These are phyloP conservation scores for Solanum piurae DNA, from an alignment of 257 asterid species.

Conservation along the genomic window DNA sequence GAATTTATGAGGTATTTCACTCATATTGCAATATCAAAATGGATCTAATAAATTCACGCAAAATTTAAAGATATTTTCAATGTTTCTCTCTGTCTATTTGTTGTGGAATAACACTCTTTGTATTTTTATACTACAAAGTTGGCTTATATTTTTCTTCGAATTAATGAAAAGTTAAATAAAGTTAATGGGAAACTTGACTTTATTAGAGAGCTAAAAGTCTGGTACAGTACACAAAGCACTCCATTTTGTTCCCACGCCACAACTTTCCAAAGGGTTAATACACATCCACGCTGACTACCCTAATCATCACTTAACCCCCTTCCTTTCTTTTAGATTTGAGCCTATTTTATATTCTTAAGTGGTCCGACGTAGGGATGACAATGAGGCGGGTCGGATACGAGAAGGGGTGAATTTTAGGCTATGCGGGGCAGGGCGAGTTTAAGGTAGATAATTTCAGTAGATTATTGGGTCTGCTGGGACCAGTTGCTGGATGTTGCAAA, in stretches of 20 bases:
- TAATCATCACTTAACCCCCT: neutral
- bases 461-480: neutral
- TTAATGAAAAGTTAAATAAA: neutral
- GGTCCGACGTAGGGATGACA: neutral
- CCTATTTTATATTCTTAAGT: neutral
- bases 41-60: rapidly evolving
- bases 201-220: neutral
- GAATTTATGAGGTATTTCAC: too few relatives aligned
- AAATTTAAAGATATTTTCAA: too few relatives aligned
- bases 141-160: neutral
- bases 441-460: neutral
- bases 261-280: neutral
- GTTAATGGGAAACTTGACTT: neutral
- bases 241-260: constrained; percentile 1
- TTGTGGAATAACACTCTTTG: too few relatives aligned
- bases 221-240: neutral
- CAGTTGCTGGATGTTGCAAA: neutral
- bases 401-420: too few relatives aligned
- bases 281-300: neutral
- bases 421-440: rapidly evolving
- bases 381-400: too few relatives aligned
- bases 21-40: too few relatives aligned
- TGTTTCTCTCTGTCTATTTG: too few relatives aligned
- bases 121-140: neutral
- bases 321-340: neutral